Evolutionary conservation across 345 rosid genomes (phyloP).

Genomic region (Moringa oleifera): DNA sequence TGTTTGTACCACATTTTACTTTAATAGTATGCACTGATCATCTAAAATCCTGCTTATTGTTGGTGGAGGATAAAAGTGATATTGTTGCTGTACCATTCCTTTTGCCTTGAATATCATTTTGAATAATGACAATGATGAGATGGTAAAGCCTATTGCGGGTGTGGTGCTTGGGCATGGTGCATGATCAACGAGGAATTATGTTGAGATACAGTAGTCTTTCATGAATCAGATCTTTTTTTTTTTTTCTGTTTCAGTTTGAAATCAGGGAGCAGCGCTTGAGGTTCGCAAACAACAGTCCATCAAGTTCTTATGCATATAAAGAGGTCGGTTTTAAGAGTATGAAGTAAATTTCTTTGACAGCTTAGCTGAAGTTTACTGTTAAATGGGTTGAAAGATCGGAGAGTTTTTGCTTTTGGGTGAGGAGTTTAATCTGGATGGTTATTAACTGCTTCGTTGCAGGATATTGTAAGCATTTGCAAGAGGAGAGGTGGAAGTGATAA

Average conservation of each 20-base stretch:
- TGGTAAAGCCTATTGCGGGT: background rate
- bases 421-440: conserved; percentile 7
- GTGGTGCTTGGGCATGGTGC: background rate
- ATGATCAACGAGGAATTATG: background rate
- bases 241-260: conserved; percentile 53
- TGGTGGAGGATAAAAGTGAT: conserved; percentile 1
- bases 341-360: background rate
- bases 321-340: conserved; percentile 45
- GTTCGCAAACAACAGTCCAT: conserved; percentile 63
- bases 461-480: conserved; percentile 57
- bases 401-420: background rate
- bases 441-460: conserved; percentile 41
- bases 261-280: conserved; percentile 73
- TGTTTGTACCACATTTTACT: background rate
- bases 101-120: background rate
- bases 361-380: conserved; percentile 6
- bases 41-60: background rate
- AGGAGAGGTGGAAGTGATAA: conserved; percentile 88
- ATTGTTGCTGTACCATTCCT: background rate
- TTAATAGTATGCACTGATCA: background rate
- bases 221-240: background rate
- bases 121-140: background rate
- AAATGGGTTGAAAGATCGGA: background rate
- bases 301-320: conserved; percentile 78
- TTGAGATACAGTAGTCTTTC: background rate